Conservation (phyloP, 2,329 filamentous ascomycete genomes). For the Sporothrix euskadiensis region DNA sequence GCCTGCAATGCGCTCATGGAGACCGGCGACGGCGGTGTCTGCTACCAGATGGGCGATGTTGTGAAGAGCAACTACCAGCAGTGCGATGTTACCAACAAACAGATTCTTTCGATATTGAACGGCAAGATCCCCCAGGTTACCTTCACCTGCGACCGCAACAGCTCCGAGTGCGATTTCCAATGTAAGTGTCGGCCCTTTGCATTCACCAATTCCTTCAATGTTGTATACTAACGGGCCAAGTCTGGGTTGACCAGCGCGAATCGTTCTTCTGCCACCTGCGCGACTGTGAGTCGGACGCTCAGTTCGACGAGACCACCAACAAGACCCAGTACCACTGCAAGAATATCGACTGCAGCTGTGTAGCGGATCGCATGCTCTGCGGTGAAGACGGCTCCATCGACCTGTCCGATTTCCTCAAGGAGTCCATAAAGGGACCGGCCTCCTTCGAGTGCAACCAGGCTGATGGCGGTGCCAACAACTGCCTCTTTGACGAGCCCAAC, state of each 20-base stretch:
- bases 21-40: constrained; percentile 76
- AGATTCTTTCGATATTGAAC: constrained; percentile 84
- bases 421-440: constrained; percentile 84
- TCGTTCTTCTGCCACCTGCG: constrained; percentile 95
- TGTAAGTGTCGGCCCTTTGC: constrained; percentile 55
- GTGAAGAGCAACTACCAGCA: constrained; percentile 96
- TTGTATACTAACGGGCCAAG: constrained; percentile 44
- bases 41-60: constrained; percentile 86
- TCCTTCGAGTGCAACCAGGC: constrained; percentile 73
- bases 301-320: constrained; percentile 70
- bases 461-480: constrained; percentile 63
- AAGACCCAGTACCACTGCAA: constrained; percentile 82
- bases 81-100: constrained; percentile 94
- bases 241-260: constrained; percentile 92
- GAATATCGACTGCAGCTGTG: constrained; percentile 81
- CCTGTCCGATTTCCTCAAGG: constrained; percentile 80
- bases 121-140: constrained; percentile 88
- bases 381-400: constrained; percentile 90
- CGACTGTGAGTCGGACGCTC: constrained; percentile 72
- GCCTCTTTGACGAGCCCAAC: constrained; percentile 83
- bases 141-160: constrained; percentile 80
- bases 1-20: constrained; percentile 90
- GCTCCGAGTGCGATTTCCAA: constrained; percentile 86
- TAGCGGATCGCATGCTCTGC: constrained; percentile 89
- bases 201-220: background rate